These are phyloP conservation scores for Metschnikowia aberdeeniae DNA, from an alignment of 805 yeast genomes.

Conservation along the genomic window DNA sequence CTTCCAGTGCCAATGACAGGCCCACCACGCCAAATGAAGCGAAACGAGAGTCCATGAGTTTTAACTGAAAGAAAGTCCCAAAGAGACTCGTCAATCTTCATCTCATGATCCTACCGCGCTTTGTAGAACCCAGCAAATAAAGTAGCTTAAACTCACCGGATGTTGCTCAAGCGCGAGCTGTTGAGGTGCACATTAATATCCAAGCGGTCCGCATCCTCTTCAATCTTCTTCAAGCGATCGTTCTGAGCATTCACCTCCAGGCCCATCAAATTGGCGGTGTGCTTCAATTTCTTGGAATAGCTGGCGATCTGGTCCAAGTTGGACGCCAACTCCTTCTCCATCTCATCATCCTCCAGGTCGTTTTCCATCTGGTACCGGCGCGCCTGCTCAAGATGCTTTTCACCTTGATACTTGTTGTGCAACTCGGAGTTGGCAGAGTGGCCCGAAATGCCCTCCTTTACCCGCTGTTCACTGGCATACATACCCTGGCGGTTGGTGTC, in stretches of 20 bases:
- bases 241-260: slow-evolving; percentile 80
- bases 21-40: too few species aligned
- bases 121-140: too few species aligned
- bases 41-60: too few species aligned
- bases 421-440: slow-evolving; percentile 36
- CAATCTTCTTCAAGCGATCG: slow-evolving; percentile 64
- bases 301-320: slow-evolving; percentile 76
- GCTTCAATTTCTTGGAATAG: slow-evolving; percentile 66
- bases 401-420: slow-evolving; percentile 48
- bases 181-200: slow-evolving; percentile 82
- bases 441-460: slow-evolving; percentile 54
- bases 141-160: slow-evolving; percentile 26
- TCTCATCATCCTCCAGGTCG: slow-evolving; percentile 88
- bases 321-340: slow-evolving; percentile 81
- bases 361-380: slow-evolving; percentile 76
- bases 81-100: too few species aligned
- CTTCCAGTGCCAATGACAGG: too few species aligned
- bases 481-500: slow-evolving; percentile 59
- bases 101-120: too few species aligned
- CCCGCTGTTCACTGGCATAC: slow-evolving; percentile 63
- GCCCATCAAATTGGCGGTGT: slow-evolving; percentile 67
- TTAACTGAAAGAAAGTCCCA: too few species aligned
- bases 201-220: slow-evolving; percentile 77
- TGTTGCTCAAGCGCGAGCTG: slow-evolving; percentile 60
- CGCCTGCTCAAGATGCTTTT: slow-evolving; percentile 53